Percentiles rank a stretch among this genome's conserved stretches.
Evolutionary conservation across 2,329 filamentous ascomycete species (phyloP).

Genomic region (Penicillium freii): DNA sequence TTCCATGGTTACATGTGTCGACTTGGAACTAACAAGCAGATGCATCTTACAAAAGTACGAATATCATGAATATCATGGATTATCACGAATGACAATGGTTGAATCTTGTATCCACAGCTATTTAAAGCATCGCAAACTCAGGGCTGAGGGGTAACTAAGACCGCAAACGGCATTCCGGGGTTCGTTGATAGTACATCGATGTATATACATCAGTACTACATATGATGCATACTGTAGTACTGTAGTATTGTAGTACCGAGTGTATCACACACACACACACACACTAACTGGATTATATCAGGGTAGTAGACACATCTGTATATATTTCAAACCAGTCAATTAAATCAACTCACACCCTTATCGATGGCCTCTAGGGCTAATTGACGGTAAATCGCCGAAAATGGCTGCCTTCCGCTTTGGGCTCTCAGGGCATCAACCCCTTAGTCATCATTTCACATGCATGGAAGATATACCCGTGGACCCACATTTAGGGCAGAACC

Average conservation of each 20-base stretch:
- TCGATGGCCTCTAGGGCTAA: neutral
- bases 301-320: neutral
- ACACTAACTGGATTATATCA: no score
- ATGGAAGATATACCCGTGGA: no score
- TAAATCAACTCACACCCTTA: neutral
- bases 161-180: neutral
- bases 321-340: neutral
- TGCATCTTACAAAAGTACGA: neutral
- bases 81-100: neutral
- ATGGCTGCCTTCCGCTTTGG: neutral
- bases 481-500: no score
- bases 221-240: neutral
- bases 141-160: neutral
- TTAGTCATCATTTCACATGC: no score
- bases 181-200: no score
- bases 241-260: neutral
- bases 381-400: neutral
- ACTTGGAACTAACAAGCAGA: neutral
- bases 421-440: neutral
- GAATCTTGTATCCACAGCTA: neutral
- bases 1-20: slow-evolving; percentile 2
- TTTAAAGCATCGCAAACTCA: neutral
- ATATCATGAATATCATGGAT: neutral
- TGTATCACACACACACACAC: no score
- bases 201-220: neutral